These are phyloP conservation scores for Solanum sejunctum DNA, from an alignment of 257 asterid genomes.

Conservation along the genomic window DNA sequence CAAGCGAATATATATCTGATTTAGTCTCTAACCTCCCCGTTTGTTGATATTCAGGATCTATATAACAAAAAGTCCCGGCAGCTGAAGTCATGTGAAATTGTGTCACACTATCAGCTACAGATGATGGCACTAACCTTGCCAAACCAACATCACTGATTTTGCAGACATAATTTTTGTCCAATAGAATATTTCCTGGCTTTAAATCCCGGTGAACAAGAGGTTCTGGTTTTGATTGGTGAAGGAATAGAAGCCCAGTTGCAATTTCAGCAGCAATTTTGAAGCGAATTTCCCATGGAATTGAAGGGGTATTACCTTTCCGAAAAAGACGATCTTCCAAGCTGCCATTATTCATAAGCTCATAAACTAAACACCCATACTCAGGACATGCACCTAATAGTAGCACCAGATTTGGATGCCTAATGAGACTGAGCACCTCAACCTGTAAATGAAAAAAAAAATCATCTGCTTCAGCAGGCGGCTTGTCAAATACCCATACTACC, in stretches of 20 bases:
- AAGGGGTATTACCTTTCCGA: constrained; percentile 58
- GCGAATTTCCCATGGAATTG: constrained; percentile 65
- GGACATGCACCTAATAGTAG: constrained; percentile 78
- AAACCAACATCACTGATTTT: constrained; percentile 80
- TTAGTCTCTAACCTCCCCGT: constrained; percentile 66
- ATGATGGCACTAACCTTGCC: constrained; percentile 63
- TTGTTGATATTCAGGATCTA: constrained; percentile 79
- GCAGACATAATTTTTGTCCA: constrained; percentile 53
- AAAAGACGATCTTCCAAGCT: constrained; percentile 67
- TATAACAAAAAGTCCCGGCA: constrained; percentile 77
- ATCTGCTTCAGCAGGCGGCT: background rate
- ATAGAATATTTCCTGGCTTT: constrained; percentile 69
- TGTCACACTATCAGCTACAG: constrained; percentile 51
- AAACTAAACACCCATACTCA: constrained; percentile 71
- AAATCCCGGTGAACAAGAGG: constrained; percentile 78
- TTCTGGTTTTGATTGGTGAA: constrained; percentile 78
- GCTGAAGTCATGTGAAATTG: constrained; percentile 78
- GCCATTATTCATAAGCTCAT: constrained; percentile 74
- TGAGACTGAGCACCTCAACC: constrained; percentile 63
- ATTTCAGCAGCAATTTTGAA: constrained; percentile 64
- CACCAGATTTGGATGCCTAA: constrained; percentile 83
- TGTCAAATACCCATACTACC: background rate
- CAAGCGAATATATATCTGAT: constrained; percentile 62
- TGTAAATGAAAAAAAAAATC: background rate
- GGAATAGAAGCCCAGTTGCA: constrained; percentile 63